Percentiles rank a stretch among this genome's conserved stretches.
Evolutionary conservation across 257 asterid genomes (phyloP).

Genomic region (Echium plantagineum): DNA sequence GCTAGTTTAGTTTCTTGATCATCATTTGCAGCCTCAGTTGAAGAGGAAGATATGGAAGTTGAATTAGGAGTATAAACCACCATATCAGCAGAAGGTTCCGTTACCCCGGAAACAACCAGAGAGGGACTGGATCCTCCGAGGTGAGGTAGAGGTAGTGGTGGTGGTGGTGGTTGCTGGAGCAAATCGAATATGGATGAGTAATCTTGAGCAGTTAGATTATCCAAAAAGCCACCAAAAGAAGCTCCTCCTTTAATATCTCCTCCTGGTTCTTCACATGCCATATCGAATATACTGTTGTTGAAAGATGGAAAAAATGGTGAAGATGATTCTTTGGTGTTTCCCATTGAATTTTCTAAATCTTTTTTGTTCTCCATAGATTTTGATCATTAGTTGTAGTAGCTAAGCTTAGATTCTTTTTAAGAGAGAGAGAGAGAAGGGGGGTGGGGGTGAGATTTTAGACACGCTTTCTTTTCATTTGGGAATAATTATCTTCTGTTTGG

Average conservation of each 20-base stretch:
- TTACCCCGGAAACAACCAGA: neutral
- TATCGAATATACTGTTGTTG: constrained; percentile 11
- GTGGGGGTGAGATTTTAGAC: neutral
- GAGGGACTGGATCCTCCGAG: neutral
- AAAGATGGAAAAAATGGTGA: constrained; percentile 3
- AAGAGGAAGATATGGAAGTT: constrained; percentile 44
- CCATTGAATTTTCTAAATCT: constrained; percentile 6
- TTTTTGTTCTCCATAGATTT: constrained; percentile 18
- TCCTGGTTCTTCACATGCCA: constrained; percentile 2
- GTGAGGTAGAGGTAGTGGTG: constrained; percentile 7
- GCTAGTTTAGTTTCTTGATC: constrained; percentile 19
- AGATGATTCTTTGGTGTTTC: constrained; percentile 4
- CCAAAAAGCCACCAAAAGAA: constrained; percentile 16
- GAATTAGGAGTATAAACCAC: constrained; percentile 25
- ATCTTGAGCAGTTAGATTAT: constrained; percentile 17
- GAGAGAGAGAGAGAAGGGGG: constrained; percentile 3
- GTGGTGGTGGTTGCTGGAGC: constrained; percentile 1
- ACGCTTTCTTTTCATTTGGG: neutral
- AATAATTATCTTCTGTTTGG: neutral
- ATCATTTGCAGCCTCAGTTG: constrained; percentile 40
- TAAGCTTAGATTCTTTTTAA: constrained; percentile 16
- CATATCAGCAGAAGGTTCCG: constrained; percentile 19
- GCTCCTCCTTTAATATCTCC: neutral
- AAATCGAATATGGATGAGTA: constrained; percentile 14
- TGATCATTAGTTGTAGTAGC: constrained; percentile 6